Percentiles rank a stretch among this genome's conserved stretches.
Conservation (phyloP, 179 eudicot species). For the Gypsophila paniculata region DNA sequence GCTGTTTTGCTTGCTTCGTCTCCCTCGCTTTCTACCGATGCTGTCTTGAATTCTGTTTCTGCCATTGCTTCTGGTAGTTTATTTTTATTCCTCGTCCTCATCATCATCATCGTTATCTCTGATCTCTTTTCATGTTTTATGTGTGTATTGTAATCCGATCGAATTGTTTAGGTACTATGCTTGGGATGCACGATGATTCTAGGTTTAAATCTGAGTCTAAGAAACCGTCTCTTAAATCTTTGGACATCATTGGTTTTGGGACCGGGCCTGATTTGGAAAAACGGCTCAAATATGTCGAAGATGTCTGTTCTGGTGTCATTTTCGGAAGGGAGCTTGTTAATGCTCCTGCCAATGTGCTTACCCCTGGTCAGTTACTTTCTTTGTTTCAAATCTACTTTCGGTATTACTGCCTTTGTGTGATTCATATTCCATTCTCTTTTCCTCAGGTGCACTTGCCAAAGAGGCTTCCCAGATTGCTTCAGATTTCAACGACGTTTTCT, state of each 20-base stretch:
- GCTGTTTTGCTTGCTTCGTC: constrained; percentile 74
- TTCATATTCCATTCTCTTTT: constrained; percentile 1
- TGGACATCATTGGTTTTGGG: constrained; percentile 91
- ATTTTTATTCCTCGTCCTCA: too few species aligned
- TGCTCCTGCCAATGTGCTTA: constrained; percentile 93
- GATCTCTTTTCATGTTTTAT: too few species aligned
- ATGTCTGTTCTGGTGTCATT: constrained; percentile 71
- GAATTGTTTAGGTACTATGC: constrained; percentile 37
- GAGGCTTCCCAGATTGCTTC: constrained; percentile 90
- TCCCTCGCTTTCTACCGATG: constrained; percentile 53
- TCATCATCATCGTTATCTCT: too few species aligned
- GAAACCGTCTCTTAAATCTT: constrained; percentile 52
- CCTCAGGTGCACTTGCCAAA: constrained; percentile 71
- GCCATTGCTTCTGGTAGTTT: constrained; percentile 79
- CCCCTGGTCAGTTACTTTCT: constrained; percentile 59
- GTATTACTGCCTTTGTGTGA: neutral
- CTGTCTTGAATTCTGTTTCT: constrained; percentile 55
- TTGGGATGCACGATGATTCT: constrained; percentile 73
- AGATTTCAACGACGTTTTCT: constrained; percentile 63
- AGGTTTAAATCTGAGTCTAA: constrained; percentile 88
- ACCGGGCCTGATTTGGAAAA: constrained; percentile 69
- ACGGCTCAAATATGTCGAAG: constrained; percentile 58
- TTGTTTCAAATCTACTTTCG: neutral
- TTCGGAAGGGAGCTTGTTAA: constrained; percentile 88
- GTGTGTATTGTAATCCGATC: too few species aligned